Base-by-base conservation (phyloP, 1,284 basidiomycete species). In the Fomitopsis betulina region DNA sequence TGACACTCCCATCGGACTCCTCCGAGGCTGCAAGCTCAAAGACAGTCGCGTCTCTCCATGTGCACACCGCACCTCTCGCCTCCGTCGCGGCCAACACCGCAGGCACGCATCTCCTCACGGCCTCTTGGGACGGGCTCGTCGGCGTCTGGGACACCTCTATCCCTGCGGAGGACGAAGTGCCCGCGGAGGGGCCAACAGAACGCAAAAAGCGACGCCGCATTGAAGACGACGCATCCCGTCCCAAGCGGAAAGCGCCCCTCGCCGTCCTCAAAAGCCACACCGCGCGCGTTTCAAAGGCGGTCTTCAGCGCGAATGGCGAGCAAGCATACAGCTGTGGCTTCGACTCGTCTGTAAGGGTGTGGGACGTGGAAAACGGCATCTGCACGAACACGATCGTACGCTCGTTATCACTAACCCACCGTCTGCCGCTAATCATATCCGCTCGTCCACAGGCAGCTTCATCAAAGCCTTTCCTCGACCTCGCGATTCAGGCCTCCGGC, bases 81-180 rank as follows among this genome's bases (percentile, higher is more conserved):
- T 86, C 85, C 13, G 77, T 94, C 51, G 68, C 84, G 0, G 69
- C 82, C 2, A 82, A 84, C 64, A 53, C 75, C 1, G 67, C 77
- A 0, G 87, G 86, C 2, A 75, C 78, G 2, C 81, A 85, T 57
- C 74, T 95, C 23, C 75, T 94, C 32, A 90, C 89, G 0, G 81
- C 87, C 0, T 88, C 87, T 0, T 94, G 91, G 91, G 93, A 95
- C 67, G 79, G 81, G 5, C 74, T 89, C 19, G 80, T 97, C 54
- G 91, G 93, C 5, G 66, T 96, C 13, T 97, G 87, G 87, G 82
- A 87, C 60, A 84, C 85, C 0, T 72, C 75, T 4, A 74, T 89
- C 27, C 87, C 89, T 1, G 66, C 74, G 0, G 66, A 77, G 37
- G 86, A 94, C 72, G 85, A 91, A 71, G 79, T 86, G 0, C 73